phyloP scores from a whole-genome alignment of 2,329 filamentous ascomycete species.

The Calycina herbarum region DNA sequence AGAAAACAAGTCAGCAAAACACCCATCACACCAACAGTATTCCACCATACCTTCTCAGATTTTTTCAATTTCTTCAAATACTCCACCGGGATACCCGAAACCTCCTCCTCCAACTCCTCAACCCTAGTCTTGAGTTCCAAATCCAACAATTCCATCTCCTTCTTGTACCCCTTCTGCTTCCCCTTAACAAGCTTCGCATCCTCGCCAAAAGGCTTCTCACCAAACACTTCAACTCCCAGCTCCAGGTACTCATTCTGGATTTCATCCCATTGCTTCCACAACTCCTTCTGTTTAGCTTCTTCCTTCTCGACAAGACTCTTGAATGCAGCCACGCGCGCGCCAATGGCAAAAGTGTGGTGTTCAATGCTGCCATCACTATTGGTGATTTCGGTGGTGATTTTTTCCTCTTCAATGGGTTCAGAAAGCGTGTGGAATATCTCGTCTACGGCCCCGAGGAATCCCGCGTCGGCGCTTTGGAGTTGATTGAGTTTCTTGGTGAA shows the following conservation, averaged over 20 bases:
- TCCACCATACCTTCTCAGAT: constrained; percentile 32
- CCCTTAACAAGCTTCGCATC: constrained; percentile 13
- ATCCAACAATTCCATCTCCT: constrained; percentile 28
- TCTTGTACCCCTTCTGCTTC: constrained; percentile 13
- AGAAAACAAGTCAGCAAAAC: background rate
- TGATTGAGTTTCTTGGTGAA: constrained; percentile 19
- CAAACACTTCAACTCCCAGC: constrained; percentile 25
- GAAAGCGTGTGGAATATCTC: constrained; percentile 13
- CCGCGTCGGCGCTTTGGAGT: constrained; percentile 13
- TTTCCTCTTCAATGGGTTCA: constrained; percentile 26
- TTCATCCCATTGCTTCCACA: constrained; percentile 35
- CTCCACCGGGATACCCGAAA: constrained; percentile 23
- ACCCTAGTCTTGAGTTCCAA: constrained; percentile 23
- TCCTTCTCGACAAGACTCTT: constrained; percentile 26
- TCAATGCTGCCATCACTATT: constrained; percentile 22
- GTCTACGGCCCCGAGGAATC: constrained; percentile 23
- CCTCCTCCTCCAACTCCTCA: constrained; percentile 27
- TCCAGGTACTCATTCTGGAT: constrained; percentile 32
- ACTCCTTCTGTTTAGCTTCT: constrained; percentile 25
- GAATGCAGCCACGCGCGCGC: constrained; percentile 27
- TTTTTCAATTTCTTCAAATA: constrained; percentile 28
- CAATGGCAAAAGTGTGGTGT: constrained; percentile 25
- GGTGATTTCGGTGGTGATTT: constrained; percentile 23
- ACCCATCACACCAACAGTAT: background rate
- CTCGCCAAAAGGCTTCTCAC: constrained; percentile 22